Conservation (phyloP, 2,329 filamentous ascomycete genomes). For the Aspergillus bombycis region DNA sequence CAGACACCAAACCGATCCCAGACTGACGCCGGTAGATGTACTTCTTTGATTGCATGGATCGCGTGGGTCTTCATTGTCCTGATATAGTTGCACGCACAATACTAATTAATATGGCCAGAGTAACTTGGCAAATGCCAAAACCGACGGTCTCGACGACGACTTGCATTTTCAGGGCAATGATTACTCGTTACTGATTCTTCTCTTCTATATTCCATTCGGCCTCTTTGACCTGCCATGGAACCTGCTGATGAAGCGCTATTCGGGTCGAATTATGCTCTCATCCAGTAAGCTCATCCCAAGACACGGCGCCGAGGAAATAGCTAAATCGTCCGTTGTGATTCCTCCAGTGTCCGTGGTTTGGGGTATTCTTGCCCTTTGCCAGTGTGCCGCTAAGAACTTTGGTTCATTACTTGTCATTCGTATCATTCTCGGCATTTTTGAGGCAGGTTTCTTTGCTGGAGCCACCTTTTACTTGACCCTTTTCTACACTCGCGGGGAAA, state of each 20-base stretch:
- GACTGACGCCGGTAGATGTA: conserved; percentile 36
- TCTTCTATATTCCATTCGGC: conserved; percentile 57
- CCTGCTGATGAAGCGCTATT: conserved; percentile 43
- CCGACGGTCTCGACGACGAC: conserved; percentile 52
- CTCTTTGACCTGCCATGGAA: conserved; percentile 54
- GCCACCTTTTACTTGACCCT: conserved; percentile 59
- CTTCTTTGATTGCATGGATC: conserved; percentile 42
- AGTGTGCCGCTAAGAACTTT: conserved; percentile 55
- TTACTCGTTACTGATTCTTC: conserved; percentile 41
- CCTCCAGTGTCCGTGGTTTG: conserved; percentile 31
- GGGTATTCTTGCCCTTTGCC: conserved; percentile 44
- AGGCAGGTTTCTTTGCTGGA: conserved; percentile 60
- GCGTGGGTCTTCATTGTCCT: conserved; percentile 17
- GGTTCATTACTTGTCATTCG: conserved; percentile 53
- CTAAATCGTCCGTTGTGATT: neutral
- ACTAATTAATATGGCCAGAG: conserved; percentile 34
- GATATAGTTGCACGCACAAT: conserved; percentile 6
- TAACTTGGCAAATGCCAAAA: conserved; percentile 52
- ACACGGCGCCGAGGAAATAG: neutral
- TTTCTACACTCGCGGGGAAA: conserved; percentile 47
- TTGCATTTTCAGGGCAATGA: conserved; percentile 39
- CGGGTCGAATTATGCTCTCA: conserved; percentile 47
- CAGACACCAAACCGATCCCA: neutral
- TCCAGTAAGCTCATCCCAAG: conserved; percentile 18
- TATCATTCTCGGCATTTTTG: conserved; percentile 45